Percentiles rank a stretch among this genome's conserved stretches.
phyloP scores from a whole-genome alignment of 495 filamentous ascomycete species.

The Trichoderma parareesei region DNA sequence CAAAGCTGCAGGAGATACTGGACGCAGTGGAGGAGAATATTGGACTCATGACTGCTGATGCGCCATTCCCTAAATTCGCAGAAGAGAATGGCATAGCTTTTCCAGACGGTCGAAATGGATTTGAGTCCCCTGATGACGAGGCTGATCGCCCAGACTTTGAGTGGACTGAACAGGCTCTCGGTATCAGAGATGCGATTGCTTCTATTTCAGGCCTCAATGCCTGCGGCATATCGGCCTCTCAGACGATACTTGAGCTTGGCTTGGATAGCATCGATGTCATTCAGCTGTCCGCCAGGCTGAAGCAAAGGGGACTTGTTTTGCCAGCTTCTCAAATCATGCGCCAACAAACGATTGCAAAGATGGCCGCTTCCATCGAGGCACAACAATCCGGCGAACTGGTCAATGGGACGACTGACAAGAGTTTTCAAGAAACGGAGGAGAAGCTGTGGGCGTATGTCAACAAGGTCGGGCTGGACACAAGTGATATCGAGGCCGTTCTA shows the following conservation, averaged over 20 bases:
- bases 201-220: conserved; percentile 44
- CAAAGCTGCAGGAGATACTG: conserved; percentile 29
- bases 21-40: conserved; percentile 30
- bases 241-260: conserved; percentile 55
- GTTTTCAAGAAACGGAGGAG: background rate
- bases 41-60: conserved; percentile 8
- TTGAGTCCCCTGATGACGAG: background rate
- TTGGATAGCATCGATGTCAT: conserved; percentile 64
- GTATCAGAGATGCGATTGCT: conserved; percentile 52
- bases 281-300: conserved; percentile 59
- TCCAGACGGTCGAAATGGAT: background rate
- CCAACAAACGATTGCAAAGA: conserved; percentile 47
- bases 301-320: conserved; percentile 46
- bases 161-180: conserved; percentile 44
- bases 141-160: background rate
- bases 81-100: background rate
- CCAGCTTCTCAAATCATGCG: conserved; percentile 63
- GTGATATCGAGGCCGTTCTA: conserved; percentile 43
- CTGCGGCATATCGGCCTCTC: conserved; percentile 40
- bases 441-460: conserved; percentile 14
- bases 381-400: background rate
- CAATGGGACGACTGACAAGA: background rate
- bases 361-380: conserved; percentile 6
- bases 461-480: conserved; percentile 14
- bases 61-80: background rate